phyloP scores from a whole-genome alignment of 2,329 filamentous ascomycete genomes.

The Epichloe typhina region DNA sequence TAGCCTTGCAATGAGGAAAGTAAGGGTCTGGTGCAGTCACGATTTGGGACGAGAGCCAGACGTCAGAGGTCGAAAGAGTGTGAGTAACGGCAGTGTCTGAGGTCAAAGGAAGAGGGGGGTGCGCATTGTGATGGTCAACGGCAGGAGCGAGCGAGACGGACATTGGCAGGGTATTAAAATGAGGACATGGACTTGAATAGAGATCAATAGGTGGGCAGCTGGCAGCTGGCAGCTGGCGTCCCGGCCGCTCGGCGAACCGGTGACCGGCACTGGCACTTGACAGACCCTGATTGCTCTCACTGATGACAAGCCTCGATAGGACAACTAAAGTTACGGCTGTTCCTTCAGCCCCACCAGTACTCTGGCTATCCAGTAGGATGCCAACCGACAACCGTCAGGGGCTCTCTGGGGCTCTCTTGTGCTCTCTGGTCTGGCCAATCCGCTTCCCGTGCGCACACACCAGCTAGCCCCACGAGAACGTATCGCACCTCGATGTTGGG shows the following conservation, averaged over 20 bases:
- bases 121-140: not conserved
- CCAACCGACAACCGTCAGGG: not conserved
- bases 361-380: not conserved
- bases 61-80: not conserved
- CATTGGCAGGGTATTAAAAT: not conserved
- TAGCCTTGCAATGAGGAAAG: no score
- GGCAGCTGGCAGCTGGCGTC: not conserved
- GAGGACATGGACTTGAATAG: not conserved
- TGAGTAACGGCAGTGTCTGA: not conserved
- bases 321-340: no score
- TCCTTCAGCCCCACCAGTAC: no score
- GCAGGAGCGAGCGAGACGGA: not conserved
- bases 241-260: not conserved
- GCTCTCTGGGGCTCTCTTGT: not conserved
- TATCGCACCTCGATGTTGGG: not conserved
- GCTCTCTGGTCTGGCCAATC: not conserved
- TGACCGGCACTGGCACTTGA: no score
- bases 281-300: no score
- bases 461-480: not conserved
- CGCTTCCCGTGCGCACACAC: not conserved
- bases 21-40: no score
- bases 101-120: not conserved
- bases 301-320: no score
- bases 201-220: not conserved
- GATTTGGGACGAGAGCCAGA: not conserved